These are phyloP conservation scores for Jimgerdemannia flammicorona DNA, from an alignment of 192 early-diverging fungal genomes.

Conservation along the genomic window DNA sequence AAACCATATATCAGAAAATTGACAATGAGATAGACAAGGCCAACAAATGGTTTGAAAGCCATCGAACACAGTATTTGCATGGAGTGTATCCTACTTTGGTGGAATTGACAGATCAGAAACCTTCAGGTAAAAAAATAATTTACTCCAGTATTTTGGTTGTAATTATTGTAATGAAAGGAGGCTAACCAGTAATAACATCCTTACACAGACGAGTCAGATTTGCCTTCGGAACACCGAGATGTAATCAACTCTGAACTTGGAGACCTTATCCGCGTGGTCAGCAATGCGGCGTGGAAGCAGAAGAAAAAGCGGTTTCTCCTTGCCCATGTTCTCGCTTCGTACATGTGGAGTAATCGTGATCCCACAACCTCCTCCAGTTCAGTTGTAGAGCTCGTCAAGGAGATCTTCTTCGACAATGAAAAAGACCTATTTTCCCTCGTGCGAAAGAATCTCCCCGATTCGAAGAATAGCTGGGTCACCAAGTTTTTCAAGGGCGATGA, in stretches of 20 bases:
- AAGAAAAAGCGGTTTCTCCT: neutral
- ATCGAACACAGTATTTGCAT: neutral
- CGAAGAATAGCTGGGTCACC: neutral
- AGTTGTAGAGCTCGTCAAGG: neutral
- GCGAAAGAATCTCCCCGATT: neutral
- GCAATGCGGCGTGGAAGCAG: neutral
- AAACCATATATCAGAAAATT: neutral
- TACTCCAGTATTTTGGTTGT: too few species aligned
- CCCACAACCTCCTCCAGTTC: neutral
- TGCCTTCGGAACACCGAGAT: neutral
- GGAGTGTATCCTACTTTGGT: neutral
- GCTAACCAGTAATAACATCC: neutral
- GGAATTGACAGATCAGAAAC: neutral
- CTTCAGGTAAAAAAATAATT: neutral
- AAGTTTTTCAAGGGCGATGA: neutral
- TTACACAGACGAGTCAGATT: neutral
- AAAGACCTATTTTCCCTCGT: neutral
- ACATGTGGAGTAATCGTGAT: neutral
- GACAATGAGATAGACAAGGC: neutral
- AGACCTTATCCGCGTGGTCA: neutral
- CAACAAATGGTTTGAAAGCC: neutral
- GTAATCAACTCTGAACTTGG: neutral
- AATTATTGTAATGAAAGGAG: neutral
- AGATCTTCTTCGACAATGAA: neutral
- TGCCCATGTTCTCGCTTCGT: neutral